A percentile compares a stretch with the other conserved stretches of the same genome.
These are phyloP conservation scores for Boletus rufocinnamomeus DNA, from an alignment of 768 basidiomycete species.

Conservation along the genomic window DNA sequence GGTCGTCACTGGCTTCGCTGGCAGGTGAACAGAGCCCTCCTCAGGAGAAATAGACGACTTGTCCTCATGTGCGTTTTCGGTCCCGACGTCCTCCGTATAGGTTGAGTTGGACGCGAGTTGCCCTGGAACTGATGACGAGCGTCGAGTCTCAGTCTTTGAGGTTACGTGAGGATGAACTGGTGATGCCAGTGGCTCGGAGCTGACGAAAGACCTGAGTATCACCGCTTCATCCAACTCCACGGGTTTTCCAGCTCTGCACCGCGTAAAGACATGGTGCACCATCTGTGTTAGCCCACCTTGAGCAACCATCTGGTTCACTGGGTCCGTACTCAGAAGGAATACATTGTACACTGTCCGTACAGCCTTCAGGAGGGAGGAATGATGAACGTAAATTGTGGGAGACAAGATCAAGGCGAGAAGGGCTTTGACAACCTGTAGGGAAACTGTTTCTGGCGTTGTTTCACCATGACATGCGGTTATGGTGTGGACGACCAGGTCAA, in stretches of 20 bases:
- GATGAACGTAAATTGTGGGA: conserved; percentile 84
- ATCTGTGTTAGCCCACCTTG: conserved; percentile 98
- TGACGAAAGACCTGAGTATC: conserved; percentile 21
- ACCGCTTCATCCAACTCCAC: conserved; percentile 20
- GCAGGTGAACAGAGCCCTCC: conserved; percentile 2
- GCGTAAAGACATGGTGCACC: conserved; percentile 93
- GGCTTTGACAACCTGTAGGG: conserved; percentile 95
- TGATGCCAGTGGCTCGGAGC: conserved; percentile 24
- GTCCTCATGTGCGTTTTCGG: conserved; percentile 4
- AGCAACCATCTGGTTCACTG: conserved; percentile 96
- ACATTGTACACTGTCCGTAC: conserved; percentile 98
- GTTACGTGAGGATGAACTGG: conserved; percentile 6
- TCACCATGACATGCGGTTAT: conserved; percentile 92
- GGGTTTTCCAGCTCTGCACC: conserved; percentile 53
- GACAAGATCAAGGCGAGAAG: conserved; percentile 89
- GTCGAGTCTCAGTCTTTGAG: conserved; percentile 13
- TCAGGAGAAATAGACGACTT: background rate
- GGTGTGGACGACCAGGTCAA: conserved; percentile 92
- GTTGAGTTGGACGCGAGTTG: background rate
- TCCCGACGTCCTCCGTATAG: background rate
- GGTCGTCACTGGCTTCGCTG: background rate
- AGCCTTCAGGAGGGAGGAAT: conserved; percentile 93
- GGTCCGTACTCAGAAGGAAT: conserved; percentile 86
- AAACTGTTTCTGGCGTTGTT: conserved; percentile 84
- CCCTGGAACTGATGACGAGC: conserved; percentile 12